A percentile compares a stretch with the other conserved stretches of the same genome.
phyloP scores from a whole-genome alignment of 164 flowering plant genomes.

The Dillenia turbinata region DNA sequence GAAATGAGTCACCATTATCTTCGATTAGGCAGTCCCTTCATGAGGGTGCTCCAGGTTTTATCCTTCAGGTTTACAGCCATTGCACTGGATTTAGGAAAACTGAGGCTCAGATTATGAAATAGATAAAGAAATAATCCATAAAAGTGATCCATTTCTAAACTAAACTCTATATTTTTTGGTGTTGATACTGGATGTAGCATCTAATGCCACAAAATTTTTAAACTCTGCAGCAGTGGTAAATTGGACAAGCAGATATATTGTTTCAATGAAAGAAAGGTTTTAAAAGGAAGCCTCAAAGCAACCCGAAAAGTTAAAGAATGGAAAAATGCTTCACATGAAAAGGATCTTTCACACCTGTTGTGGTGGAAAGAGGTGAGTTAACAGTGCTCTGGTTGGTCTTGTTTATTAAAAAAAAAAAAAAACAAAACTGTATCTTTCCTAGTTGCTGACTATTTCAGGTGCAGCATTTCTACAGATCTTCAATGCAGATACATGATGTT shows the following conservation, averaged over 20 bases:
- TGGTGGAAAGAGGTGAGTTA: constrained; percentile 95
- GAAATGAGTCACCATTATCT: neutral
- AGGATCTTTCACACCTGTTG: constrained; percentile 51
- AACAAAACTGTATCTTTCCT: neutral
- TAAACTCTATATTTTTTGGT: neutral
- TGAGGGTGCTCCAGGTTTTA: no score
- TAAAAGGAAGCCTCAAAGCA: constrained; percentile 30
- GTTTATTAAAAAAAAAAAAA: no score
- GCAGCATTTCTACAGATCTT: neutral
- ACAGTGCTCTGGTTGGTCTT: neutral
- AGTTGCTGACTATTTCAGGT: neutral
- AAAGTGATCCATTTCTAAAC: no score
- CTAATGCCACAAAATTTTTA: neutral
- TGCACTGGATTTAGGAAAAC: no score
- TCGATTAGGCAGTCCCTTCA: neutral
- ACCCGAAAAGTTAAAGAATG: constrained; percentile 40
- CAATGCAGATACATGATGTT: neutral
- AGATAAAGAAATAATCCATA: no score
- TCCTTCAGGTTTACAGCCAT: neutral
- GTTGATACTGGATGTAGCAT: neutral
- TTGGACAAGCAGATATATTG: constrained; percentile 21
- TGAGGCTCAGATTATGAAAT: no score
- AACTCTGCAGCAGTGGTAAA: constrained; percentile 10
- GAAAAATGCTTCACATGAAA: constrained; percentile 38
- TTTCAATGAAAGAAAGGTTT: constrained; percentile 31